These are phyloP conservation scores for Fraxinus ornus DNA, from an alignment of 305 asterid genomes.

Conservation along the genomic window DNA sequence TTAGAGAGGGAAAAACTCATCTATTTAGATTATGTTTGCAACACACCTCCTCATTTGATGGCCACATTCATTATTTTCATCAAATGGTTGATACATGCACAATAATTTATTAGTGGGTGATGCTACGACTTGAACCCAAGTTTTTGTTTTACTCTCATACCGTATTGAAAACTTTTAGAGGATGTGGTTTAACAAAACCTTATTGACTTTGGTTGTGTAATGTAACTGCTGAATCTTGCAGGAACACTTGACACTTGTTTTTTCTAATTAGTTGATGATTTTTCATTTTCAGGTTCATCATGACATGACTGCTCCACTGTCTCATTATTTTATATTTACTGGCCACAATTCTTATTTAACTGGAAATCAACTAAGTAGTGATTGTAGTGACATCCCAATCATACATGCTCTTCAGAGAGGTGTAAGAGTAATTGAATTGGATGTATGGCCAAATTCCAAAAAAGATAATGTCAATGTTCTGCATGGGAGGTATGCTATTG, in stretches of 20 bases:
- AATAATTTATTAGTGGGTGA: neutral
- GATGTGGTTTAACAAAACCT: neutral
- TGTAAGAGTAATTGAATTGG: constrained; percentile 91
- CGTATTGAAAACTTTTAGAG: neutral
- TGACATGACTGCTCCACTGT: constrained; percentile 87
- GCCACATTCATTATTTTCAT: neutral
- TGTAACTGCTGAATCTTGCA: neutral
- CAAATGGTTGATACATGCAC: neutral
- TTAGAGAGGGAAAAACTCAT: neutral
- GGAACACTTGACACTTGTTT: neutral
- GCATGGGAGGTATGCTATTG: constrained; percentile 75
- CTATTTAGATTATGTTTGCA: neutral
- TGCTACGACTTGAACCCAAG: neutral
- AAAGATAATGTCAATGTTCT: constrained; percentile 74
- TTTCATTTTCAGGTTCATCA: constrained; percentile 79
- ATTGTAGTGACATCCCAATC: constrained; percentile 87
- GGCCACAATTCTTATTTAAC: constrained; percentile 95
- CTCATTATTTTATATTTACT: constrained; percentile 88
- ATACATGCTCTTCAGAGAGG: constrained; percentile 72
- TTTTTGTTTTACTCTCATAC: neutral
- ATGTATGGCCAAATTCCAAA: constrained; percentile 92
- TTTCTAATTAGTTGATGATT: constrained; percentile 3
- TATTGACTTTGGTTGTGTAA: neutral
- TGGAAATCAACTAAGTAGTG: constrained; percentile 96
- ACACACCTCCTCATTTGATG: neutral